These are phyloP conservation scores for Aspergillus ruber DNA, from an alignment of 2,329 filamentous ascomycete genomes.

Conservation along the genomic window DNA sequence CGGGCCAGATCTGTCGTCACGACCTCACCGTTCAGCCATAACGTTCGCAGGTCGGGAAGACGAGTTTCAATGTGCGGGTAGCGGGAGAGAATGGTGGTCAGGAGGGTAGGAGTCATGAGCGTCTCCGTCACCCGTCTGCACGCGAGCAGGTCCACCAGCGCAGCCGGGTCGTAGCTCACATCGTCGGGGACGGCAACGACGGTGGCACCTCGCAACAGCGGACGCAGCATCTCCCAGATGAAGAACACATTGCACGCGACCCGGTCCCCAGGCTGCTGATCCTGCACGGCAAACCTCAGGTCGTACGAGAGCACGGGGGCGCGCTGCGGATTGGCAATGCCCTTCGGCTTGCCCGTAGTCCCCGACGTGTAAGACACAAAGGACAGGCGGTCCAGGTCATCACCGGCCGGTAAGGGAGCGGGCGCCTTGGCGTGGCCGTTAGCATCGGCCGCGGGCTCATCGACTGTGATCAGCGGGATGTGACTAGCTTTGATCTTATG, in stretches of 20 bases:
- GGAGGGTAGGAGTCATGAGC: conserved; percentile 73
- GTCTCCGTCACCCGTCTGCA: conserved; percentile 67
- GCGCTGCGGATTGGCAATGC: conserved; percentile 71
- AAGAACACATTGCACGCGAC: conserved; percentile 89
- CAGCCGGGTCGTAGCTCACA: conserved; percentile 68
- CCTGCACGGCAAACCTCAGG: conserved; percentile 62
- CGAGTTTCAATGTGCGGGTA: conserved; percentile 59
- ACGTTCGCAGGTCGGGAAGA: conserved; percentile 59
- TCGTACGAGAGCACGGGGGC: conserved; percentile 69
- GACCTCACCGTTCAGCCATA: conserved; percentile 80
- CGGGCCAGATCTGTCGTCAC: conserved; percentile 71
- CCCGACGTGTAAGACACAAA: conserved; percentile 79
- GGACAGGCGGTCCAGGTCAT: conserved; percentile 66
- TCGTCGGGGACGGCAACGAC: conserved; percentile 70
- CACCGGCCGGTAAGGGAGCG: conserved; percentile 51
- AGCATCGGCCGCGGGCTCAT: conserved; percentile 36
- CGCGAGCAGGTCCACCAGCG: conserved; percentile 64
- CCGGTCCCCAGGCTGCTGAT: conserved; percentile 64
- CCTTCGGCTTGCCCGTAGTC: conserved; percentile 73
- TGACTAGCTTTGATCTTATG: conserved; percentile 56
- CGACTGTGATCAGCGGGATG: conserved; percentile 58
- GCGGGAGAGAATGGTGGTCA: conserved; percentile 66
- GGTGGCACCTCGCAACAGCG: conserved; percentile 67
- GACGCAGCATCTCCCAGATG: conserved; percentile 76
- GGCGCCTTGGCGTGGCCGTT: conserved; percentile 40